phyloP scores from a whole-genome alignment of 768 basidiomycete species.

The Russula sp. region DNA sequence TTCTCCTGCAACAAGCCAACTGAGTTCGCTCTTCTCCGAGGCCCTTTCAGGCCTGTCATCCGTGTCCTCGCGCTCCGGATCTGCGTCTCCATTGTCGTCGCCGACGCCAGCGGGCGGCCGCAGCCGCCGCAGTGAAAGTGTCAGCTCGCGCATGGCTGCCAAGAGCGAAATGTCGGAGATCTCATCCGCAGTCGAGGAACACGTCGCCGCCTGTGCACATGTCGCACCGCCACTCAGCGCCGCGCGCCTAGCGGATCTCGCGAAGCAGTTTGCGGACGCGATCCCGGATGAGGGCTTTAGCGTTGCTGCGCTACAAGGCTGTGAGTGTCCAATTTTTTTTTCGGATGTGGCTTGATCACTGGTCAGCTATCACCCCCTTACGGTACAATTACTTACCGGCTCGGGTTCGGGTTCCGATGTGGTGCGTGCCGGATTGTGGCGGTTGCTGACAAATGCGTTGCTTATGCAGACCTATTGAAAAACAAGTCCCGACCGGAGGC shows the following conservation, averaged over 20 bases:
- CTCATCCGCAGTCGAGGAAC: constrained; percentile 58
- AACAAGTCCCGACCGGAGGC: constrained; percentile 79
- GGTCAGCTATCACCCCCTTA: constrained; percentile 22
- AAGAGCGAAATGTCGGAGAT: constrained; percentile 43
- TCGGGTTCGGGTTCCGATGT: constrained; percentile 17
- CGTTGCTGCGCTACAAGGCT: constrained; percentile 86
- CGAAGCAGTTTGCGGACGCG: constrained; percentile 71
- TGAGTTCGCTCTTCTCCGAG: constrained; percentile 42
- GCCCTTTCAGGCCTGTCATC: constrained; percentile 38
- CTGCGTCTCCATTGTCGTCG: constrained; percentile 26
- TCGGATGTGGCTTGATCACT: constrained; percentile 22
- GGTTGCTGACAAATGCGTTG: constrained; percentile 23
- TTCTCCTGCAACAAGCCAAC: constrained; percentile 40
- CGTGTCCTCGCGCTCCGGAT: constrained; percentile 34
- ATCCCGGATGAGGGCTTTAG: constrained; percentile 85
- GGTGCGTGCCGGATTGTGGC: constrained; percentile 25
- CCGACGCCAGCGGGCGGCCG: constrained; percentile 20
- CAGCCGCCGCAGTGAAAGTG: constrained; percentile 21
- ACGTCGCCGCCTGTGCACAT: constrained; percentile 52
- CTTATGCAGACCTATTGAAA: constrained; percentile 59
- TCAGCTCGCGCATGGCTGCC: constrained; percentile 23
- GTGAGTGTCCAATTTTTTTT: constrained; percentile 43
- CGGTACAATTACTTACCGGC: constrained; percentile 10
- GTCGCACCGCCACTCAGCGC: constrained; percentile 61
- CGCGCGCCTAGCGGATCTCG: constrained; percentile 57